phyloP scores from a whole-genome alignment of 1,284 basidiomycete species.

The Moesziomyces sp. region DNA sequence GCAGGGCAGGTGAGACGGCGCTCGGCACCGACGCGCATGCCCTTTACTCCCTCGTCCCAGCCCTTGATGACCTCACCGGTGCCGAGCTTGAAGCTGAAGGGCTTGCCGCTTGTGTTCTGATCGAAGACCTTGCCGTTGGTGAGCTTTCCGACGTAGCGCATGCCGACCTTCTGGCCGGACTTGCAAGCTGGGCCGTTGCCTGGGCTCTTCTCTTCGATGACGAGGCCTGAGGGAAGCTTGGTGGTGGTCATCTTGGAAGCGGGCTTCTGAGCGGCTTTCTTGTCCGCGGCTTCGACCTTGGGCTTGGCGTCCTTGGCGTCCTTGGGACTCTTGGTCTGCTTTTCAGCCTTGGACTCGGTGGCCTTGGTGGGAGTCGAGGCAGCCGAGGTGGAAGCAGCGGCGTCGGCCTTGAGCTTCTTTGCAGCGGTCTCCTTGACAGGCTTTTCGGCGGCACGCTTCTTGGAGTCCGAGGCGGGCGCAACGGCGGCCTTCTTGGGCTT shows the following conservation, averaged over 20 bases:
- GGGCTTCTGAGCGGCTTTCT: slow-evolving; percentile 49
- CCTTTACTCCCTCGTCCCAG: slow-evolving; percentile 90
- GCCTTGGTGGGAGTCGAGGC: slow-evolving; percentile 66
- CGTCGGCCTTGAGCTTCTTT: slow-evolving; percentile 76
- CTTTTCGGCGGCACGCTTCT: slow-evolving; percentile 74
- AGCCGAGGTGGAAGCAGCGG: slow-evolving; percentile 66
- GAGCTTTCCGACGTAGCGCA: slow-evolving; percentile 92
- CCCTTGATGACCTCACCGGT: slow-evolving; percentile 87
- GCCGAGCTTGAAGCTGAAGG: slow-evolving; percentile 88
- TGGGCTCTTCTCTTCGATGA: slow-evolving; percentile 80
- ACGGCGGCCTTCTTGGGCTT: slow-evolving; percentile 40
- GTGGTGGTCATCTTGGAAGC: slow-evolving; percentile 64
- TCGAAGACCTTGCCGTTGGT: slow-evolving; percentile 87
- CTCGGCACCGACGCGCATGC: slow-evolving; percentile 92
- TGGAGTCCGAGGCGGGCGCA: slow-evolving; percentile 66
- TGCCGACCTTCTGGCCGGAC: slow-evolving; percentile 82
- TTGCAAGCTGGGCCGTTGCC: slow-evolving; percentile 87
- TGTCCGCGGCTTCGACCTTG: slow-evolving; percentile 47
- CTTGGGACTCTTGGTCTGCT: slow-evolving; percentile 50
- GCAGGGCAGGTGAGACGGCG: slow-evolving; percentile 81
- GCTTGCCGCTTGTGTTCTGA: slow-evolving; percentile 85
- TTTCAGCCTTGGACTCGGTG: slow-evolving; percentile 68
- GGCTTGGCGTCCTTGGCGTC: slow-evolving; percentile 40
- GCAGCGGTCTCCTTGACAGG: slow-evolving; percentile 67
- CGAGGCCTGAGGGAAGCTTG: slow-evolving; percentile 78